Conservation (phyloP, 495 filamentous ascomycete genomes). For the Geopyxis carbonaria region DNA sequence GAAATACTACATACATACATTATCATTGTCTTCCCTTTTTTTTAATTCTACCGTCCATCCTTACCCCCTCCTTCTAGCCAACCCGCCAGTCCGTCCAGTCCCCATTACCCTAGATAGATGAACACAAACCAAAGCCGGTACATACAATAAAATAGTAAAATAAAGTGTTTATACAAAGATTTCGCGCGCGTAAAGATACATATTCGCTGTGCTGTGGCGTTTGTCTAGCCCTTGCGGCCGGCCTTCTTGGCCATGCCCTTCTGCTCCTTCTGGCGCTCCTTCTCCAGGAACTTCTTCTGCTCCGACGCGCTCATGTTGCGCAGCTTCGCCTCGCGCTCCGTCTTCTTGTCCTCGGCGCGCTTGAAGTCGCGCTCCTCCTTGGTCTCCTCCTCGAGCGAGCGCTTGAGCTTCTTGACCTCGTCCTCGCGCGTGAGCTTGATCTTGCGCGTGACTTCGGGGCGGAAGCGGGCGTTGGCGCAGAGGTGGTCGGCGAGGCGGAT, state of each 20-base stretch:
- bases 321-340: constrained; percentile 72
- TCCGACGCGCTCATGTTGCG: constrained; percentile 76
- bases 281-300: constrained; percentile 88
- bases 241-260: constrained; percentile 56
- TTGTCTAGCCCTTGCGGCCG: constrained; percentile 9
- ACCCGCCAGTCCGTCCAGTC: too few relatives aligned
- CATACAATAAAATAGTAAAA: too few relatives aligned
- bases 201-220: too few relatives aligned
- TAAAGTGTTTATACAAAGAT: too few relatives aligned
- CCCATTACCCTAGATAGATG: too few relatives aligned
- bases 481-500: constrained; percentile 69
- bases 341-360: constrained; percentile 74
- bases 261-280: constrained; percentile 68
- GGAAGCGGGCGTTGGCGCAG: constrained; percentile 61
- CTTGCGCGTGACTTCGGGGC: constrained; percentile 74
- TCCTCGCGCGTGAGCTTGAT: constrained; percentile 65
- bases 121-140: too few relatives aligned
- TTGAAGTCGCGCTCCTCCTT: constrained; percentile 68
- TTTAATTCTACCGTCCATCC: too few relatives aligned
- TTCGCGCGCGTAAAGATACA: too few relatives aligned
- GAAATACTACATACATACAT: too few relatives aligned
- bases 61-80: too few relatives aligned
- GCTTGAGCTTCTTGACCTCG: constrained; percentile 60
- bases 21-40: too few relatives aligned
- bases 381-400: constrained; percentile 76